A percentile compares a stretch with the other conserved stretches of the same genome.
Conservation (phyloP, 306 rosid species). For the Canavalia gladiata region DNA sequence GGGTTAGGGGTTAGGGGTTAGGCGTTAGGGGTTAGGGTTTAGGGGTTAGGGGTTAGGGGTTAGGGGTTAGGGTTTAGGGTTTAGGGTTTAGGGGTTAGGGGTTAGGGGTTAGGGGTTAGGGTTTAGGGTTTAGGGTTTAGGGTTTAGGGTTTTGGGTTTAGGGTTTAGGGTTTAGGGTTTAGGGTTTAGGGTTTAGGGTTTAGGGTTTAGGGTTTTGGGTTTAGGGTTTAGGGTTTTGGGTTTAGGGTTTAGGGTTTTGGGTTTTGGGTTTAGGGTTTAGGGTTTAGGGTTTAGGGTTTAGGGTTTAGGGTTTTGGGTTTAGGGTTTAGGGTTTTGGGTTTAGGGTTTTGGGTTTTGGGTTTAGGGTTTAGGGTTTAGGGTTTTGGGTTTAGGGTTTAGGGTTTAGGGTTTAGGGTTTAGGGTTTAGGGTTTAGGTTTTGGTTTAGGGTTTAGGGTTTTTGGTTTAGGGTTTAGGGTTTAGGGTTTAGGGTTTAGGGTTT, state of each 20-base stretch:
- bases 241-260: neutral
- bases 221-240: neutral
- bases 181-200: neutral
- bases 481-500: neutral
- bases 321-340: neutral
- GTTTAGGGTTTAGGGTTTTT: constrained; percentile 1
- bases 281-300: neutral
- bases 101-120: neutral
- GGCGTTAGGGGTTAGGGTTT: neutral
- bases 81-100: neutral
- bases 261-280: neutral
- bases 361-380: neutral
- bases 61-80: neutral
- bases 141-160: constrained; percentile 5
- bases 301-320: too few species aligned
- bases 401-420: constrained; percentile 5
- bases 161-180: neutral
- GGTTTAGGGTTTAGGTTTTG: constrained; percentile 10
- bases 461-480: constrained; percentile 12
- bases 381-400: neutral
- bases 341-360: neutral
- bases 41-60: neutral
- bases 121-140: neutral
- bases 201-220: neutral
- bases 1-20: neutral